Base-by-base conservation (phyloP, 257 asterid species). In the Buddleja alternifolia region DNA sequence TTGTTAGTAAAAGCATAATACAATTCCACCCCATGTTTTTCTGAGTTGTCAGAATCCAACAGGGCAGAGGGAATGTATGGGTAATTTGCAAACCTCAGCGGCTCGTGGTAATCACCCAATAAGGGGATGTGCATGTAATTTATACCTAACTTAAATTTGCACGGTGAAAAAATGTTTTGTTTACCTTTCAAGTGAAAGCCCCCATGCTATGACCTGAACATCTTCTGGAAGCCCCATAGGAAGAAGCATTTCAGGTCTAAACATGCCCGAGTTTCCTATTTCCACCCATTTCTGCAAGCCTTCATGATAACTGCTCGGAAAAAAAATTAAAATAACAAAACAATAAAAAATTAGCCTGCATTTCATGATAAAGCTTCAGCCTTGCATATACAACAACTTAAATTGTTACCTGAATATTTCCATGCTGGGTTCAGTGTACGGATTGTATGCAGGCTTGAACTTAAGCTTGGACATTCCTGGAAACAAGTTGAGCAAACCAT, bases 141-240 rank as follows among this genome's bases (percentile, higher is more conserved):
- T 29, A 29, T 29, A 2, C 34, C n/a, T n/a, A n/a, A n/a, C n/a
- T n/a, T n/a, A n/a, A n/a, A n/a, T n/a, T n/a, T n/a, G n/a, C n/a
- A n/a, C n/a, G n/a, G n/a, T n/a, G n/a, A n/a, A n/a, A n/a, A n/a
- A 29, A 29, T 29, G 39, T 7, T 60, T 17, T 7, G 47, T 54
- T 68, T 81, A 90, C 98, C 98, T 93, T 76, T 93, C 99, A 45
- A 93, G 96, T 37, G 99, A 93, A 75, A 93, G 97, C 41, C 99
- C 99, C 99, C 99, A 93, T 17, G 99, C 99, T 58, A 93, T 93
- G 67, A 90, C 97, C 74, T 83, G 94, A 42, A 88, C 97, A 73
- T 93, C 99, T 80, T 87, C 94, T 4, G 99, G 99, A 53, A 93
- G 88, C 57, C 97, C 96, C 99, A 93, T 93, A 0, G 99, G 99